Evolutionary conservation across 2,329 filamentous ascomycete genomes (phyloP), one percentile per base, ranked within the genome.

Genomic region (Xylaria arbuscula): DNA sequence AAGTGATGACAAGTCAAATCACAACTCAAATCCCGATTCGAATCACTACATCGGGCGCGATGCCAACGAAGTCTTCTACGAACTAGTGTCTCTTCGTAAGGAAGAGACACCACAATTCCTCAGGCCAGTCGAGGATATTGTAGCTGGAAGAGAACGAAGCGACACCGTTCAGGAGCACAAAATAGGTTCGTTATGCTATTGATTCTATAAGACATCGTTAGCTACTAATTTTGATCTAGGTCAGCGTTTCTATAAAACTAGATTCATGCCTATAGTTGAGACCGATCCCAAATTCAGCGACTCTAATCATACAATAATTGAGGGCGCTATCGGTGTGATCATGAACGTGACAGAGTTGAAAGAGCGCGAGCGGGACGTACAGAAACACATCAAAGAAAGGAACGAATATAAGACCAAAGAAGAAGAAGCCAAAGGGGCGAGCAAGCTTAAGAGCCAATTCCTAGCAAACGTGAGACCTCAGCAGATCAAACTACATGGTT

Each of bases 271-370:
- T 15, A 55, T 55, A 38, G 13, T 38, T 6, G 53, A 19, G 32
- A 38, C 17, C 32, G 32, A 55, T n/a, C 17, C 53, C 19, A 19
- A 38, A 55, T 38, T 11, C 10, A 55, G n/a, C 17, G 34, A 55
- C 32, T 38, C 34, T 6, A 10, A 7, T 38, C 53, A 19, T 15
- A 15, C 32, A 10, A 22, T n/a, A 4, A 22, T 55, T 40, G 53
- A 55, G 9, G 53, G 53, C n/a, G 53, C 53, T 13, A 55, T 55
- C 3, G 53, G 53, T 13, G 53, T 55, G n/a, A 55, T 55, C 13
- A 40, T 55, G 53, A 55, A 55, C 17, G 53, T 55, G 9, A 55
- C 53, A 6, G 53, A 55, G 32, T 11, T 55, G 53, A 55, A 55
- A 38, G 32, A 55, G 34, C 53, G 53, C 3, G 53, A 55, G 32